These are phyloP conservation scores for Colletotrichum sp. DNA, from an alignment of 2,329 filamentous ascomycete genomes.

Conservation along the genomic window DNA sequence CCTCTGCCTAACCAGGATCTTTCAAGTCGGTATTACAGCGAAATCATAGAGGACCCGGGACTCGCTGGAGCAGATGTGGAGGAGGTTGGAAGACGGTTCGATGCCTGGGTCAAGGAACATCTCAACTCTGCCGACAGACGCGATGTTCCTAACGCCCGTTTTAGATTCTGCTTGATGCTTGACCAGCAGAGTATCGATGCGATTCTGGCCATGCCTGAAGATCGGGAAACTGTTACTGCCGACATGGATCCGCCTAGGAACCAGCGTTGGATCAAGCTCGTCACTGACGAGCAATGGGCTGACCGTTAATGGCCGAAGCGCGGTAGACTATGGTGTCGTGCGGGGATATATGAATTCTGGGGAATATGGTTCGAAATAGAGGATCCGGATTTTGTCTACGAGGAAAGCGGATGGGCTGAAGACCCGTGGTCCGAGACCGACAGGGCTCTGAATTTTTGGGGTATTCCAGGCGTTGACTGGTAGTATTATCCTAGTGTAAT, in stretches of 20 bases:
- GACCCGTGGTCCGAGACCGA: neutral
- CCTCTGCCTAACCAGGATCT: conserved; percentile 22
- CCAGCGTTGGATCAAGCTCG: conserved; percentile 21
- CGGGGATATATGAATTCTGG: conserved; percentile 21
- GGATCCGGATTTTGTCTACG: conserved; percentile 18
- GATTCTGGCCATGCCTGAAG: conserved; percentile 25
- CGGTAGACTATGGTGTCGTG: conserved; percentile 21
- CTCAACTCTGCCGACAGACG: neutral
- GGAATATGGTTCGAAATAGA: conserved; percentile 14
- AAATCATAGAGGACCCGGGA: conserved; percentile 23
- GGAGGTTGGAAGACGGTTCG: conserved; percentile 23
- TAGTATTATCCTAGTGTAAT: neutral
- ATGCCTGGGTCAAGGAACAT: conserved; percentile 19
- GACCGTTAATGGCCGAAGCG: neutral
- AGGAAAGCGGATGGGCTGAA: conserved; percentile 21
- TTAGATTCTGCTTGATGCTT: conserved; percentile 25
- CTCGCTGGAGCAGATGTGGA: conserved; percentile 11
- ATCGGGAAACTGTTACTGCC: conserved; percentile 2
- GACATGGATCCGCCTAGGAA: neutral
- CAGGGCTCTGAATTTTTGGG: conserved; percentile 23
- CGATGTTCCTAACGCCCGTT: conserved; percentile 15
- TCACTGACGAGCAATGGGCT: conserved; percentile 8
- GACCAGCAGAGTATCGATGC: conserved; percentile 26
- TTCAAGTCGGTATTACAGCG: conserved; percentile 22
- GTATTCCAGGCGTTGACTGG: neutral